Percentiles rank a stretch among this genome's conserved stretches.
Conservation (phyloP, 371 early-diverging fungal species). For the Nematocida major region DNA sequence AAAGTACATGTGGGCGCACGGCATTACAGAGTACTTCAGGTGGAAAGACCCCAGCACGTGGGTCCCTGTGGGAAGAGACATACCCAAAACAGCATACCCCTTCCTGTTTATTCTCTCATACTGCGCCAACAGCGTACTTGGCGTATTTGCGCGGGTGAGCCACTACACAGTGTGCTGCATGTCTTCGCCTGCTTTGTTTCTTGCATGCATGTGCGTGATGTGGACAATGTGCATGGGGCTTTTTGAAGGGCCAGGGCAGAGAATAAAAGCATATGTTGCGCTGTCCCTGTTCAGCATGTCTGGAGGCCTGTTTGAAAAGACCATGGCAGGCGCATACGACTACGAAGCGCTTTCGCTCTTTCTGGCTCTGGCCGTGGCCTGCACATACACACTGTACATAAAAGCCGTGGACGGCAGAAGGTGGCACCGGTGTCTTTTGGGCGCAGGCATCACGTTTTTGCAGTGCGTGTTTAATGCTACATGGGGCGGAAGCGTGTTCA, state of each 20-base stretch:
- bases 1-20: conserved; percentile 79
- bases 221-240: conserved; percentile 69
- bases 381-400: conserved; percentile 70
- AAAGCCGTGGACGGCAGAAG: neutral
- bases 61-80: conserved; percentile 86
- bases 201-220: conserved; percentile 79
- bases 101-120: conserved; percentile 93
- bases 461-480: conserved; percentile 64
- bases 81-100: conserved; percentile 84
- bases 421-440: neutral
- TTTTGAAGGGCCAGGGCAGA: conserved; percentile 61
- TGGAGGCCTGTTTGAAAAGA: conserved; percentile 93
- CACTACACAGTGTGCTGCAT: conserved; percentile 81
- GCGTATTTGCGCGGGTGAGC: conserved; percentile 66
- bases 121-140: conserved; percentile 79
- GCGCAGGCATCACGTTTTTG: neutral
- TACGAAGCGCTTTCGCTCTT: conserved; percentile 97
- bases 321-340: conserved; percentile 95
- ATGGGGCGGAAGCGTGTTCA: conserved; percentile 98
- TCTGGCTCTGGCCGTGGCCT: conserved; percentile 84
- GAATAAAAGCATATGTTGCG: neutral
- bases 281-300: conserved; percentile 90
- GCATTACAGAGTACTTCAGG: conserved; percentile 89
- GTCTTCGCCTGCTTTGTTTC: conserved; percentile 80
- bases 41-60: conserved; percentile 96